These are phyloP conservation scores for Sparassis latifolia DNA, from an alignment of 1,284 basidiomycete species.

Conservation along the genomic window DNA sequence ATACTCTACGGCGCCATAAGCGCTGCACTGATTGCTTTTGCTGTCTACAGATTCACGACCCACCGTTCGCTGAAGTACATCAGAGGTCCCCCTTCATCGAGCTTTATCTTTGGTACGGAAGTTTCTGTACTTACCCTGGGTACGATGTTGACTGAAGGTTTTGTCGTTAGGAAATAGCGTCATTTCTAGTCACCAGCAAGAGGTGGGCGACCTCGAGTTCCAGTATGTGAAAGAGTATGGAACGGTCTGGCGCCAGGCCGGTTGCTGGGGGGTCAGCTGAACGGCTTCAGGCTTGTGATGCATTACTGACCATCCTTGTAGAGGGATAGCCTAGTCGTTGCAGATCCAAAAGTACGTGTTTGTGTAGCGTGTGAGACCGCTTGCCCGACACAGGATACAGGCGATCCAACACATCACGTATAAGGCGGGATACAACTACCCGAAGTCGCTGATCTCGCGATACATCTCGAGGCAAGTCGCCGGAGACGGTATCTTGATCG, in stretches of 20 bases:
- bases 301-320: conserved; percentile 8
- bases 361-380: conserved; percentile 3
- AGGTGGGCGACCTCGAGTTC: conserved; percentile 27
- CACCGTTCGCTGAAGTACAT: conserved; percentile 10
- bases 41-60: conserved; percentile 8
- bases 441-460: conserved; percentile 22
- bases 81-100: conserved; percentile 15
- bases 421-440: conserved; percentile 30
- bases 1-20: too few species aligned
- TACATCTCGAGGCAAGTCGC: conserved; percentile 20
- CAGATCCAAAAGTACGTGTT: conserved; percentile 28
- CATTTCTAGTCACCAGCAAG: conserved; percentile 17
- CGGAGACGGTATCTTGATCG: conserved; percentile 28
- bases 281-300: neutral
- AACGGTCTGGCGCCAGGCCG: conserved; percentile 20
- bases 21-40: conserved; percentile 4
- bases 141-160: neutral
- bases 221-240: conserved; percentile 27
- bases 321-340: conserved; percentile 19
- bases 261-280: conserved; percentile 19
- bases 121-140: neutral
- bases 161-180: conserved; percentile 18
- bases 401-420: conserved; percentile 33
- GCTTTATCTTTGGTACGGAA: conserved; percentile 14
- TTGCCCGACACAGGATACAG: neutral